These are phyloP conservation scores for Arthrobotrys pseudoclavata DNA, from an alignment of 2,329 filamentous ascomycete species.

Conservation along the genomic window DNA sequence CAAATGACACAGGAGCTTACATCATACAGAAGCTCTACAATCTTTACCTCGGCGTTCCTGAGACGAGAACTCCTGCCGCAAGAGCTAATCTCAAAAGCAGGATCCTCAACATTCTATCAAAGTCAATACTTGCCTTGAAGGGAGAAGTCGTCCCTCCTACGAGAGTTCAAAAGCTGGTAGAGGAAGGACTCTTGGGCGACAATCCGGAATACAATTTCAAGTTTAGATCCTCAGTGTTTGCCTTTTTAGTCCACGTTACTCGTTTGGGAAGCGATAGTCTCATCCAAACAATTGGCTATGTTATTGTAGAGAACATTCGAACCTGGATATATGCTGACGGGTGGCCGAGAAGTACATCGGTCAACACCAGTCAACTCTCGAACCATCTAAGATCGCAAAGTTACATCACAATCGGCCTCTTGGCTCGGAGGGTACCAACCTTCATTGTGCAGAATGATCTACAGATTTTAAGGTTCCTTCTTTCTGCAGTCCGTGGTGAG, in stretches of 20 bases:
- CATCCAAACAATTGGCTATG: conserved; percentile 41
- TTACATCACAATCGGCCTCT: conserved; percentile 55
- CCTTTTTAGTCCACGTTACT: conserved; percentile 48
- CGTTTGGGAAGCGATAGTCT: conserved; percentile 39
- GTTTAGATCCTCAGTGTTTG: conserved; percentile 52
- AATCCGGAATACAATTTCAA: conserved; percentile 58
- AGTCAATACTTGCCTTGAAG: conserved; percentile 70
- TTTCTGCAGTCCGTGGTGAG: conserved; percentile 53
- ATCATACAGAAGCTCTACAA: conserved; percentile 78
- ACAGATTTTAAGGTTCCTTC: conserved; percentile 45
- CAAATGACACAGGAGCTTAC: conserved; percentile 25
- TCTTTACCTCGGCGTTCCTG: conserved; percentile 77
- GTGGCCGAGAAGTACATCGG: conserved; percentile 53
- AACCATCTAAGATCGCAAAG: conserved; percentile 54
- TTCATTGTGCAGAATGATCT: conserved; percentile 54
- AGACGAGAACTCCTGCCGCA: conserved; percentile 67
- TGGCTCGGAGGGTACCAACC: conserved; percentile 45
- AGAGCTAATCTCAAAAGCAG: conserved; percentile 81
- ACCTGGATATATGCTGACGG: conserved; percentile 57
- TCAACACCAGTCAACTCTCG: conserved; percentile 37
- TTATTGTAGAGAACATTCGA: conserved; percentile 51
- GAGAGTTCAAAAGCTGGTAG: conserved; percentile 38
- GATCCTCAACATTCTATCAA: conserved; percentile 81
- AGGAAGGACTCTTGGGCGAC: conserved; percentile 50
- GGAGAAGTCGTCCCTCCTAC: conserved; percentile 26